Evolutionary conservation across 2,329 filamentous ascomycete species (phyloP).

Genomic region (Alternaria ethzedia): DNA sequence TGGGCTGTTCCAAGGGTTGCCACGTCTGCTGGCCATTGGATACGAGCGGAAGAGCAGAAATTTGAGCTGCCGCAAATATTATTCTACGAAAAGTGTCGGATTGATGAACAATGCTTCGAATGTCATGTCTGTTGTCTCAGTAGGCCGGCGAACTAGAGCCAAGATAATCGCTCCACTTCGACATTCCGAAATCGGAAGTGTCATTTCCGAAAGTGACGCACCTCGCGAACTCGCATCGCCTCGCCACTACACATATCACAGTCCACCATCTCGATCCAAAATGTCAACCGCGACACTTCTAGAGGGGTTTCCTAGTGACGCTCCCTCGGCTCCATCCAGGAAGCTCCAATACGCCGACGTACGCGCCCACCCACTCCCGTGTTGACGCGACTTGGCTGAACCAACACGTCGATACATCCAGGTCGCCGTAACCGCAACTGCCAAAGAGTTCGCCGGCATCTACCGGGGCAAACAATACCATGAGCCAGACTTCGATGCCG

Average conservation of each 20-base stretch:
- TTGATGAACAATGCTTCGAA: no score
- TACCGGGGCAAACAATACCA: slow-evolving; percentile 49
- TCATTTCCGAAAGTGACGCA: not conserved
- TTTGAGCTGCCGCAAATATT: no score
- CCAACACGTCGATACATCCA: not conserved
- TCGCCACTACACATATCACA: not conserved
- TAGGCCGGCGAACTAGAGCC: not conserved
- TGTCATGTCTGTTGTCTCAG: not conserved
- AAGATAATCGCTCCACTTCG: not conserved
- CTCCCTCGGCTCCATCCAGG: not conserved
- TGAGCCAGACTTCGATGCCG: slow-evolving; percentile 1
- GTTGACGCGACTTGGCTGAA: not conserved
- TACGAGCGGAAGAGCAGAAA: no score
- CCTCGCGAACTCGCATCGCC: not conserved
- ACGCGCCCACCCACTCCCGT: not conserved
- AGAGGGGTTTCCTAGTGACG: not conserved
- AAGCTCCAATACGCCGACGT: slow-evolving; percentile 5
- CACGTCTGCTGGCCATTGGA: no score
- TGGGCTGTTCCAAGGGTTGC: no score
- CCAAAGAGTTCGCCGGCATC: slow-evolving; percentile 56
- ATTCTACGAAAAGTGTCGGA: no score
- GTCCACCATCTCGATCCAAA: not conserved
- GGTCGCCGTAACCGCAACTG: slow-evolving; percentile 45
- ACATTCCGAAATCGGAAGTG: not conserved
- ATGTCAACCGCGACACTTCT: not conserved